A percentile compares a stretch with the other conserved stretches of the same genome.
Conservation (phyloP, 352 stramenopile species). For the Phytophthora pisi region DNA sequence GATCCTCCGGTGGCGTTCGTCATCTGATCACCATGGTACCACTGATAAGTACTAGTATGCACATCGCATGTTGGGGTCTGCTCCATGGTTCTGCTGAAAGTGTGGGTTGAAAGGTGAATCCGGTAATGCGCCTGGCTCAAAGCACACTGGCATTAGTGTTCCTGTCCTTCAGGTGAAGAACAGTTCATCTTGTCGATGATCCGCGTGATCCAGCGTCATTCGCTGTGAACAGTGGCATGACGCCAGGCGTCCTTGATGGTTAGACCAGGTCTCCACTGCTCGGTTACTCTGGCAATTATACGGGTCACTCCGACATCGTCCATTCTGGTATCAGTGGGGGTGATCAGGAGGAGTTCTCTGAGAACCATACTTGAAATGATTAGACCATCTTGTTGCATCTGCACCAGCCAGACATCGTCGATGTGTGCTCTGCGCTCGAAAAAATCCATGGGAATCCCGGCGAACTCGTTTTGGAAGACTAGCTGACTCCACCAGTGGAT, state of each 20-base stretch:
- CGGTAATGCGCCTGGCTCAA: conserved; percentile 22
- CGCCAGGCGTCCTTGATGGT: conserved; percentile 3
- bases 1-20: background rate
- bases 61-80: conserved; percentile 9
- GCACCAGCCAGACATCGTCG: background rate
- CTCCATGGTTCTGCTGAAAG: conserved; percentile 10
- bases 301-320: background rate
- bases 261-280: background rate
- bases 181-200: conserved; percentile 18
- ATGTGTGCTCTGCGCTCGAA: background rate
- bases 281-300: background rate
- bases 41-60: background rate
- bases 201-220: conserved; percentile 1
- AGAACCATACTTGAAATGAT: background rate
- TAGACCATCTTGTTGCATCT: background rate
- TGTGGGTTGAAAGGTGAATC: conserved; percentile 8
- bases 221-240: conserved; percentile 11
- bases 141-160: conserved; percentile 3
- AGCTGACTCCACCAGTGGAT: background rate
- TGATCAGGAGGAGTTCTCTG: background rate
- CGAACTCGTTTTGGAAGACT: background rate
- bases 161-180: background rate
- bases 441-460: background rate
- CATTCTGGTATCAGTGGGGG: background rate
- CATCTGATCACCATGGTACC: background rate